A percentile compares a stretch with the other conserved stretches of the same genome.
phyloP scores from a whole-genome alignment of 129 eudicot genomes.

The Ambrosia trifida region DNA sequence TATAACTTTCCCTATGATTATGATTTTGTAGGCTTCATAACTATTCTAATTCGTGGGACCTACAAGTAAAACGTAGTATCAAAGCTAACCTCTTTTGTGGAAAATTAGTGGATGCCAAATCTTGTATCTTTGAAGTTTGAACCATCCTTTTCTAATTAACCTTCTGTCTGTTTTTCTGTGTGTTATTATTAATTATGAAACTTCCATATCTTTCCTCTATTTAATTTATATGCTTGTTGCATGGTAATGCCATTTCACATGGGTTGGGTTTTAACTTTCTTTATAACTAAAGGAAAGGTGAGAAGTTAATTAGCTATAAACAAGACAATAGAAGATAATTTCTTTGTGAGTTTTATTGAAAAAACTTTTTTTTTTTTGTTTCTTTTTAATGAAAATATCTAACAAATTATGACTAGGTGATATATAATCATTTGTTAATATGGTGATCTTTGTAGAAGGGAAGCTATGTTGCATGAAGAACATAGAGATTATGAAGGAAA shows the following conservation, averaged over 20 bases:
- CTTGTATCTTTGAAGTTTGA: constrained; percentile 36
- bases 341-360: constrained; percentile 34
- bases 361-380: background rate
- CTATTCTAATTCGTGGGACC: constrained; percentile 40
- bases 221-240: constrained; percentile 25
- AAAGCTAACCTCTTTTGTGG: constrained; percentile 35
- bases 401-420: background rate
- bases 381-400: background rate
- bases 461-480: constrained; percentile 93
- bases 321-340: constrained; percentile 49
- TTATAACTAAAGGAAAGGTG: constrained; percentile 27
- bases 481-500: constrained; percentile 55
- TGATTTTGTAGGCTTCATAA: constrained; percentile 46
- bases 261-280: constrained; percentile 53
- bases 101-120: constrained; percentile 31
- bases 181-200: constrained; percentile 4
- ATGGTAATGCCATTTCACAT: constrained; percentile 53
- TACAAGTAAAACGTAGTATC: constrained; percentile 36
- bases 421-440: constrained; percentile 36
- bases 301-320: constrained; percentile 34
- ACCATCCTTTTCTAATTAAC: constrained; percentile 23
- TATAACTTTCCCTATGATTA: constrained; percentile 53
- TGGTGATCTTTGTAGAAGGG: constrained; percentile 60
- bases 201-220: constrained; percentile 12
- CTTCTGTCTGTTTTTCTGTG: constrained; percentile 19